These are phyloP conservation scores for Beta vulgaris DNA, from an alignment of 148 eudicot genomes.

Conservation along the genomic window DNA sequence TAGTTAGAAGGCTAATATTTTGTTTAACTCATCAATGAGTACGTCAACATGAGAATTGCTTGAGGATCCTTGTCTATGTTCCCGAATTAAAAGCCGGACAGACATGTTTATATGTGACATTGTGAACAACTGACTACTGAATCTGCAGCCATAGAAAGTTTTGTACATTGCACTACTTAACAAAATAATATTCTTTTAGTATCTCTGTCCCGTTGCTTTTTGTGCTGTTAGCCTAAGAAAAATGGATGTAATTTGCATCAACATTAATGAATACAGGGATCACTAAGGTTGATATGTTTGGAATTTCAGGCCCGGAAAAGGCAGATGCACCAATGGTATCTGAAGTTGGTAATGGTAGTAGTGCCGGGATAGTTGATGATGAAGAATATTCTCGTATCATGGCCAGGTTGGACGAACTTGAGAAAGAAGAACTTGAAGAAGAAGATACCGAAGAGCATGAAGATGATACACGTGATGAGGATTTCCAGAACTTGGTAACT, in stretches of 20 bases:
- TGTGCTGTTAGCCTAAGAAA: neutral
- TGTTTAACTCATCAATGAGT: neutral
- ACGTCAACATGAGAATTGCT: neutral
- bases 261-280: neutral
- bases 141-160: too few species aligned
- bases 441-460: slow-evolving; percentile 30
- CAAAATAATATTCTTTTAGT: neutral
- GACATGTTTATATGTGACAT: neutral
- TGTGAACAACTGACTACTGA: neutral
- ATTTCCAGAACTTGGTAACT: slow-evolving; percentile 19
- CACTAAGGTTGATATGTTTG: slow-evolving; percentile 1
- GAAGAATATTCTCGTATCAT: slow-evolving; percentile 52
- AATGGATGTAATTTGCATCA: neutral
- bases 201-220: neutral
- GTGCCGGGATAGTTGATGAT: slow-evolving; percentile 33
- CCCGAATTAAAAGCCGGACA: neutral
- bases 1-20: too few species aligned
- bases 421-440: slow-evolving; percentile 59
- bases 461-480: slow-evolving; percentile 34
- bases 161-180: too few species aligned
- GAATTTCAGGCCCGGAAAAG: slow-evolving; percentile 24
- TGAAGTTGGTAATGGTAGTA: slow-evolving; percentile 21
- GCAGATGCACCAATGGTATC: slow-evolving; percentile 26
- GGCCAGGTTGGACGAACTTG: slow-evolving; percentile 66
- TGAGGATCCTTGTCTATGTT: neutral